Conservation (phyloP, 2,329 filamentous ascomycete species). For the Cordyceps cicadae region DNA sequence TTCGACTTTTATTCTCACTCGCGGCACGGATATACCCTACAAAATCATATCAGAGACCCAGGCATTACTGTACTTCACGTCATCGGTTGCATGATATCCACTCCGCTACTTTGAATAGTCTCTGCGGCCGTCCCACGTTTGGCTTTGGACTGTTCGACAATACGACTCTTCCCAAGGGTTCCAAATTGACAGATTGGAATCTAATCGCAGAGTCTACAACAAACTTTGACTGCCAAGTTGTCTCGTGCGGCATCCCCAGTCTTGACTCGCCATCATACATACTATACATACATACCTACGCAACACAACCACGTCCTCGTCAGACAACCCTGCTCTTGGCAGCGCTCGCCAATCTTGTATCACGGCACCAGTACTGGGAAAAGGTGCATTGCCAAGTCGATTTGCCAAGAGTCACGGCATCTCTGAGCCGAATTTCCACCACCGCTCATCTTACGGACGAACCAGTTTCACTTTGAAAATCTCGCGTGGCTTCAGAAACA, state of each 20-base stretch:
- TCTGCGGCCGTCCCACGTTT: neutral
- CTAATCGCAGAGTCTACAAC: neutral
- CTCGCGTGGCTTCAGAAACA: slow-evolving; percentile 2
- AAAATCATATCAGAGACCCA: neutral
- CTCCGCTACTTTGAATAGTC: neutral
- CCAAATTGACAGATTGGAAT: neutral
- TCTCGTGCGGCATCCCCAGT: neutral
- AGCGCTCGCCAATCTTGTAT: neutral
- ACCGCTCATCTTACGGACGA: neutral
- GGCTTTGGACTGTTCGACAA: neutral
- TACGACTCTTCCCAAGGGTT: neutral
- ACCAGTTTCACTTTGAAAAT: neutral
- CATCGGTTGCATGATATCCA: neutral
- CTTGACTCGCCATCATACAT: neutral
- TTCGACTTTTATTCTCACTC: neutral
- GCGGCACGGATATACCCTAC: no score
- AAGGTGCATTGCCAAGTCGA: neutral
- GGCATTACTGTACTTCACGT: neutral
- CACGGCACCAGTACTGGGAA: neutral
- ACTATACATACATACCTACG: no score
- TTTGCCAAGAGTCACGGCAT: slow-evolving; percentile 9
- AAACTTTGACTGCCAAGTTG: neutral
- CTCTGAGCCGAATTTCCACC: slow-evolving; percentile 6
- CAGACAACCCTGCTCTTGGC: neutral
- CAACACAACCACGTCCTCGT: neutral